Percentiles rank a stretch among this genome's conserved stretches.
phyloP scores from a whole-genome alignment of 2,329 filamentous ascomycete genomes.

The Monosporascus sp. region DNA sequence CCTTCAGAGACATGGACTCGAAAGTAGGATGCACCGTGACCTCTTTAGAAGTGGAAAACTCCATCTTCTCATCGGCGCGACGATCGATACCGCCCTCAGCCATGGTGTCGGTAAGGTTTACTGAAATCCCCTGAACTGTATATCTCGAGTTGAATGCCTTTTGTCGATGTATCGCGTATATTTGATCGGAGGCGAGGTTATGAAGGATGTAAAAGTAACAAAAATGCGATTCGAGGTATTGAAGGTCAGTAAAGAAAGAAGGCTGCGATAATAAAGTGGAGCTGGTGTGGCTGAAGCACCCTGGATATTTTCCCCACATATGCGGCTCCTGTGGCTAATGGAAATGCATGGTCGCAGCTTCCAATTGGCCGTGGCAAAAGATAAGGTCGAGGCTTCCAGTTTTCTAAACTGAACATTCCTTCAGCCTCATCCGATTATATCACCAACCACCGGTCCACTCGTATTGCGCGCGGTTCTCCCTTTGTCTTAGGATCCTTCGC shows the following conservation, averaged over 20 bases:
- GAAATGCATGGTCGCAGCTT: neutral
- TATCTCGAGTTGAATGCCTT: neutral
- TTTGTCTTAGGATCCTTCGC: neutral
- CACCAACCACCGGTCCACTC: neutral
- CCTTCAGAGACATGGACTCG: conserved; percentile 93
- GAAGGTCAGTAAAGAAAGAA: neutral
- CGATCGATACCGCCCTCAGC: conserved; percentile 82
- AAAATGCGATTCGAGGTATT: neutral
- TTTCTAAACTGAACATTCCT: conserved; percentile 10
- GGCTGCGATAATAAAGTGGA: neutral
- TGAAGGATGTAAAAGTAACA: neutral
- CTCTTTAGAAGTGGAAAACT: conserved; percentile 97
- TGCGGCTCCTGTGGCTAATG: neutral
- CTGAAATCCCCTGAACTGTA: neutral
- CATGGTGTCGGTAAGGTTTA: conserved; percentile 53
- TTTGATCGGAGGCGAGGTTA: neutral
- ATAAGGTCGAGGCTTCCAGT: conserved; percentile 8
- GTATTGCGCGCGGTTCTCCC: neutral
- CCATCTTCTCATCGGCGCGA: conserved; percentile 92
- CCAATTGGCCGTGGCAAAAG: conserved; percentile 10
- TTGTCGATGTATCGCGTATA: neutral
- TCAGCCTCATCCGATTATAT: conserved; percentile 15
- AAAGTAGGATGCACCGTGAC: conserved; percentile 92
- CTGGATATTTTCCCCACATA: too few species aligned
- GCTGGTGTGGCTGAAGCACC: neutral